Conservation (phyloP, 371 early-diverging fungal species). For the Actinomortierella wolfii region DNA sequence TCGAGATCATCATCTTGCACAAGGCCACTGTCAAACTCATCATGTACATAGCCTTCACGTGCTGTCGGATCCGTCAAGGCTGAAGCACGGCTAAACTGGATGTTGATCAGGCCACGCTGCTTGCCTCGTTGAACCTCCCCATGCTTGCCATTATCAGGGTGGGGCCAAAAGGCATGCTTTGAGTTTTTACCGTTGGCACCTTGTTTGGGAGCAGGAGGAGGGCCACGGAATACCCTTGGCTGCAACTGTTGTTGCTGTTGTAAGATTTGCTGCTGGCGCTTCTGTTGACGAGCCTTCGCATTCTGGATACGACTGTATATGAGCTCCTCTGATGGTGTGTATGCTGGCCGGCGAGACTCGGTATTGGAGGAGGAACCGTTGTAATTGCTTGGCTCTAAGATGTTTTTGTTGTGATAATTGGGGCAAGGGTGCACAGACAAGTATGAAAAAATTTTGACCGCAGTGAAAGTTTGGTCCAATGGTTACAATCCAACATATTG, state of each 20-base stretch:
- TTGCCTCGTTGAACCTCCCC: neutral
- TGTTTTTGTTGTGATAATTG: too few species aligned
- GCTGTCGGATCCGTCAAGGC: slow-evolving; percentile 15
- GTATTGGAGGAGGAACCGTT: too few species aligned
- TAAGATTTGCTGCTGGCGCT: neutral
- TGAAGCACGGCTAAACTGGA: slow-evolving; percentile 22
- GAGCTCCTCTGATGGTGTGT: slow-evolving; percentile 7
- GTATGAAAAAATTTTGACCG: too few species aligned
- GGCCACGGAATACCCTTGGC: slow-evolving; percentile 11
- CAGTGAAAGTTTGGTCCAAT: too few species aligned
- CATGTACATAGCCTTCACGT: neutral
- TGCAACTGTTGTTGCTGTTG: slow-evolving; percentile 2
- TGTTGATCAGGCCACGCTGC: slow-evolving; percentile 5
- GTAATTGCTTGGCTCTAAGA: too few species aligned
- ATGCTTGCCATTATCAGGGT: slow-evolving; percentile 15
- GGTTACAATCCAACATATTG: too few species aligned
- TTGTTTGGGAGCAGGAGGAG: slow-evolving; percentile 30
- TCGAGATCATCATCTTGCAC: slow-evolving; percentile 8
- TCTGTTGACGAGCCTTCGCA: slow-evolving; percentile 19
- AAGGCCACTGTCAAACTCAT: slow-evolving; percentile 3
- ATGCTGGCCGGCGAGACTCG: too few species aligned
- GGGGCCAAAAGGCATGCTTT: slow-evolving; percentile 40
- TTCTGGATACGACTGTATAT: slow-evolving; percentile 31
- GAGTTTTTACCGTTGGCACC: slow-evolving; percentile 40
- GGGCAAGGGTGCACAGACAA: too few species aligned